Base-by-base conservation (phyloP, 495 filamentous ascomycete genomes). In the Xanthoparmelia taractica region DNA sequence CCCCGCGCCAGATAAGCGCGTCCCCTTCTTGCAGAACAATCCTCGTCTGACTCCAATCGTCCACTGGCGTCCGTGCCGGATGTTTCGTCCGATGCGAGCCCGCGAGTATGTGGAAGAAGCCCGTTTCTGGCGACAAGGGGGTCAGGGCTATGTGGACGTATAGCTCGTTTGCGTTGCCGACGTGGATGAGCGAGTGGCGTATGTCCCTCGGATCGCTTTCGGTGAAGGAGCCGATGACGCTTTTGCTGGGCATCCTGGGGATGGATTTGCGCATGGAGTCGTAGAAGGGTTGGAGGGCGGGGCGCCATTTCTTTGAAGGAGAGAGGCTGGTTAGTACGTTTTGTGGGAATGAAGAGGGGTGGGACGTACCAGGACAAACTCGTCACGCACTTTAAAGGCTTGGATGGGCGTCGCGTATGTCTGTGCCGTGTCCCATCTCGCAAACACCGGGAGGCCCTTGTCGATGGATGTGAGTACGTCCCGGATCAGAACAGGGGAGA, bases 1-100 rank as follows among this genome's bases (percentile, higher is more conserved):
- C 48, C 5, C 60, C 60, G 2, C 60, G 36, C 60, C 60, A 61
- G 48, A 61, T 41, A 11, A 61, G n/a, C 15, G 15, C 60, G n/a
- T 61, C 60, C 4, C 60, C 60, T 8, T 36, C 23, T 27, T 55
- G 4, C 8, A 61, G 48, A 15, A 7, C 31, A 10, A 41, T 6
- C 4, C 6, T 1, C 6, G 31, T 4, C 2, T 0, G 48, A 4
- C 23, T 6, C 48, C 60, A 56, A 0, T 34, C 4, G 11, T 15
- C 12, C 15, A 61, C 25, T 18, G 25, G 48, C 13, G 60, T 56
- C 13, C 2, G 3, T 20, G 27, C 2, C 13, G 48, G 48, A 8
- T 43, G 12, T 6, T 61, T 61, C 8, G 29, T 8, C 3, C 2
- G 15, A 37, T 61, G 60, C 0, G 60, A 61, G 12, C 47, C 47